A percentile compares a stretch with the other conserved stretches of the same genome.
Conservation (phyloP, 257 asterid genomes). For the Solanum habrochaites region DNA sequence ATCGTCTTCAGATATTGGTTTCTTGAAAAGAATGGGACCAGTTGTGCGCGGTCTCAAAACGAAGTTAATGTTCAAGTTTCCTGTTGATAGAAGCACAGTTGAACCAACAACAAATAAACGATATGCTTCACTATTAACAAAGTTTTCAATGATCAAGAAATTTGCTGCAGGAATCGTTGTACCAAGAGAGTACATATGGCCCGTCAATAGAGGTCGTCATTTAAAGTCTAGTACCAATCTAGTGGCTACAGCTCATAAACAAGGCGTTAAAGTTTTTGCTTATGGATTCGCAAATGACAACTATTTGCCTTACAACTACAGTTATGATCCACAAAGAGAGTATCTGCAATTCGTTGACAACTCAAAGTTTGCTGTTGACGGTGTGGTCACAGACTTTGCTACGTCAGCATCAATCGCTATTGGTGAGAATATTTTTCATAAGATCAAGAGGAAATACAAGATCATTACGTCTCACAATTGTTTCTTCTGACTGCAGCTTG, state of each 20-base stretch:
- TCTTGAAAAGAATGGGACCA: conserved; percentile 50
- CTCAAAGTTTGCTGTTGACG: conserved; percentile 70
- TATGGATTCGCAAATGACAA: conserved; percentile 70
- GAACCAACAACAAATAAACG: conserved; percentile 57
- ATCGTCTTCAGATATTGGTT: conserved; percentile 89
- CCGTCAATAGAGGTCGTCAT: conserved; percentile 22
- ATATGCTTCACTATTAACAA: conserved; percentile 37
- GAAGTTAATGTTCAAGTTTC: conserved; percentile 47
- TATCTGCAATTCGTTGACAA: conserved; percentile 52
- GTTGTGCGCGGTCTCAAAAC: conserved; percentile 25
- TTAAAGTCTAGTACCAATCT: conserved; percentile 55
- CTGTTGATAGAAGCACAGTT: conserved; percentile 6
- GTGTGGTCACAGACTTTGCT: conserved; percentile 69
- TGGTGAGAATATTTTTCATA: conserved; percentile 24
- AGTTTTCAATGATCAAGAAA: conserved; percentile 47
- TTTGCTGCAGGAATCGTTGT: conserved; percentile 74
- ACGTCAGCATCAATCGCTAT: conserved; percentile 76
- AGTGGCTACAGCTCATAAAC: conserved; percentile 70
- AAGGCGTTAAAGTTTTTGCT: conserved; percentile 59
- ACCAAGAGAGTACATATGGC: conserved; percentile 83
- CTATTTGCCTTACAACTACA: conserved; percentile 56
- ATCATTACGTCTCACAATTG: neutral
- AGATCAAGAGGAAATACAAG: neutral
- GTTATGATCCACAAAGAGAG: conserved; percentile 81
- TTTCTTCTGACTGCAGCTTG: conserved; percentile 45